These are phyloP conservation scores for Fagus crenata DNA, from an alignment of 306 rosid genomes.

Conservation along the genomic window DNA sequence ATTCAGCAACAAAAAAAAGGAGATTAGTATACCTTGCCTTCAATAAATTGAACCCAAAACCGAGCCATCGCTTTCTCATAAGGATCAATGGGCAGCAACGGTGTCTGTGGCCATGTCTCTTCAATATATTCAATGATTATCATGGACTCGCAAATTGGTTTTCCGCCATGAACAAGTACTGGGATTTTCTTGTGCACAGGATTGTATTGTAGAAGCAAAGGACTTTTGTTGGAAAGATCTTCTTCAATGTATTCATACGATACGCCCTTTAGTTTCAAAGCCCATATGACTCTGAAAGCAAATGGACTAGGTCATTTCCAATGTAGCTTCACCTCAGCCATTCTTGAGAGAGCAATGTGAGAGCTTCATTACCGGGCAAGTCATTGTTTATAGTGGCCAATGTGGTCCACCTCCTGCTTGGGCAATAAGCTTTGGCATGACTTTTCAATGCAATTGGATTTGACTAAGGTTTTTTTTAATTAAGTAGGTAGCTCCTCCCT, in stretches of 20 bases:
- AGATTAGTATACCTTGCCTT: slow-evolving; percentile 30
- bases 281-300: slow-evolving; percentile 46
- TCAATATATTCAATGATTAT: slow-evolving; percentile 53
- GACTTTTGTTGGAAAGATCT: not conserved
- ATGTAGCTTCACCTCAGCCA: too few species aligned
- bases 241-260: too few species aligned
- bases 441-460: too few species aligned
- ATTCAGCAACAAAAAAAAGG: too few species aligned
- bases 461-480: too few species aligned
- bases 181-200: too few species aligned
- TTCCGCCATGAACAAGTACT: slow-evolving; percentile 47
- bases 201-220: slow-evolving; percentile 19
- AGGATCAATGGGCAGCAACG: slow-evolving; percentile 45
- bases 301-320: slow-evolving; percentile 17
- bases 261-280: slow-evolving; percentile 34
- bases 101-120: slow-evolving; percentile 38
- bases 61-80: slow-evolving; percentile 45
- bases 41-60: slow-evolving; percentile 47
- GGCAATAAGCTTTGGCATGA: too few species aligned
- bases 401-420: too few species aligned
- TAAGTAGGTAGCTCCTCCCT: too few species aligned
- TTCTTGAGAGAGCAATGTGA: too few species aligned
- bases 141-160: slow-evolving; percentile 46
- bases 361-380: slow-evolving; percentile 36
- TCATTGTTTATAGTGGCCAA: too few species aligned